Percentiles rank a stretch among this genome's conserved stretches.
Conservation (phyloP, 768 basidiomycete species). For the Boletus sensibilis region DNA sequence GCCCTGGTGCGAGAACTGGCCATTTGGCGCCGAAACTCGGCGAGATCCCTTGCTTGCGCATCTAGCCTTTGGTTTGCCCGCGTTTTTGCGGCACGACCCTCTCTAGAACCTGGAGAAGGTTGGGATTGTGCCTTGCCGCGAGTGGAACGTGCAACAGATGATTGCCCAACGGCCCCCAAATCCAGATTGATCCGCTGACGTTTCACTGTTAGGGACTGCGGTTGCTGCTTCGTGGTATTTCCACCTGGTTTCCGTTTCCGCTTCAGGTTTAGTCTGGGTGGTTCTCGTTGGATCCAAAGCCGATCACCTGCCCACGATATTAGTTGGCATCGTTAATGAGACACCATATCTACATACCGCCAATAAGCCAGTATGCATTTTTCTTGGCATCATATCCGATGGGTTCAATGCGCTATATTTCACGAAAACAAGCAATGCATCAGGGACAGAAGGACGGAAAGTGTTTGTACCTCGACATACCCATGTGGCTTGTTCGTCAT, state of each 20-base stretch:
- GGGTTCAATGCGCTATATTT: constrained; percentile 72
- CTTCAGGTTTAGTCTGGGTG: constrained; percentile 48
- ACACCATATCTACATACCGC: constrained; percentile 43
- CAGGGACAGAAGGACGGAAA: not conserved
- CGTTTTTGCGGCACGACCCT: constrained; percentile 64
- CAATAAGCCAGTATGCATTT: constrained; percentile 86
- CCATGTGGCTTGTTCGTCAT: constrained; percentile 78
- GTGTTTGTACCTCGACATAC: constrained; percentile 41
- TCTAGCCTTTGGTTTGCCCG: constrained; percentile 70
- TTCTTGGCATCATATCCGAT: constrained; percentile 77
- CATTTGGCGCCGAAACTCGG: constrained; percentile 55
- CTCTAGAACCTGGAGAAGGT: constrained; percentile 37
- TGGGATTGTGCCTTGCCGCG: constrained; percentile 15
- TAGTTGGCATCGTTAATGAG: not conserved
- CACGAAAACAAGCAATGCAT: not conserved
- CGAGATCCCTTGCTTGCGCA: constrained; percentile 66
- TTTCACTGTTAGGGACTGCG: constrained; percentile 20
- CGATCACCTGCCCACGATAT: constrained; percentile 57
- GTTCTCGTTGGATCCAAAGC: constrained; percentile 81
- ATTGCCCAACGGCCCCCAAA: not conserved
- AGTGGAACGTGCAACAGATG: constrained; percentile 11
- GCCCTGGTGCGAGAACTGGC: constrained; percentile 9
- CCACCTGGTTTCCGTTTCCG: constrained; percentile 39
- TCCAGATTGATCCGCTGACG: constrained; percentile 25
- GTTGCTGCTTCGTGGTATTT: constrained; percentile 20